Evolutionary conservation across 495 filamentous ascomycete genomes (phyloP).

Genomic region (Penicillium argentinense): DNA sequence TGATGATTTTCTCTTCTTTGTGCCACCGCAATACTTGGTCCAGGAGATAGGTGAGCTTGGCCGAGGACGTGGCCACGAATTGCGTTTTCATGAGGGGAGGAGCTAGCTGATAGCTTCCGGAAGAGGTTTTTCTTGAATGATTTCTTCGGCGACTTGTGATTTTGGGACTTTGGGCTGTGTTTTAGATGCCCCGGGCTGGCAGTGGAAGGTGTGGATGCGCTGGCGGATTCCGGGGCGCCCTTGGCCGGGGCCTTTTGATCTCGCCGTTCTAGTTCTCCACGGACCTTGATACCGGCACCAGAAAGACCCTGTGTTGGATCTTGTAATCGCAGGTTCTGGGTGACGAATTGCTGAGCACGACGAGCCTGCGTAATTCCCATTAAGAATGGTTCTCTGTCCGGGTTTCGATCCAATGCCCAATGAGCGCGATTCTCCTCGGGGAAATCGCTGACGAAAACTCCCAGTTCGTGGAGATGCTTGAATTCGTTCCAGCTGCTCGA

Average conservation of each 20-base stretch:
- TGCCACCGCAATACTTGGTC: constrained; percentile 67
- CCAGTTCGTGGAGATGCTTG: constrained; percentile 71
- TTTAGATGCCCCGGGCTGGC: constrained; percentile 9
- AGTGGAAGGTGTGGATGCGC: constrained; percentile 1
- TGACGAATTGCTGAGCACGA: constrained; percentile 59
- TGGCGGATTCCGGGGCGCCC: constrained; percentile 16
- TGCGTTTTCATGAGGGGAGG: constrained; percentile 59
- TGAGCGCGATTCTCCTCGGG: constrained; percentile 49
- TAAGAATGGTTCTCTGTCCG: constrained; percentile 34
- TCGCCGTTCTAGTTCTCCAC: constrained; percentile 29
- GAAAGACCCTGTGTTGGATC: constrained; percentile 55
- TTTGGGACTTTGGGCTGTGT: constrained; percentile 27
- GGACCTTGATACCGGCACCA: constrained; percentile 45
- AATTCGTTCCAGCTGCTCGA: constrained; percentile 66
- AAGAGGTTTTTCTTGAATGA: constrained; percentile 34
- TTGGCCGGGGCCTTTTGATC: constrained; percentile 15
- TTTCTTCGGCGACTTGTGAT: constrained; percentile 32
- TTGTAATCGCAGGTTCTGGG: constrained; percentile 43
- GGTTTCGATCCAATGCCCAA: constrained; percentile 61
- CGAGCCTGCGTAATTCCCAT: constrained; percentile 58
- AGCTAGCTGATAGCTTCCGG: constrained; percentile 40
- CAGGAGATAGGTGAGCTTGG: constrained; percentile 84
- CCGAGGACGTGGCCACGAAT: constrained; percentile 77
- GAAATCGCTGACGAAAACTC: constrained; percentile 65
- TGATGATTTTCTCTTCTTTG: constrained; percentile 75